Conservation (phyloP, 768 basidiomycete species). For the Psilocybe subaeruginosa region DNA sequence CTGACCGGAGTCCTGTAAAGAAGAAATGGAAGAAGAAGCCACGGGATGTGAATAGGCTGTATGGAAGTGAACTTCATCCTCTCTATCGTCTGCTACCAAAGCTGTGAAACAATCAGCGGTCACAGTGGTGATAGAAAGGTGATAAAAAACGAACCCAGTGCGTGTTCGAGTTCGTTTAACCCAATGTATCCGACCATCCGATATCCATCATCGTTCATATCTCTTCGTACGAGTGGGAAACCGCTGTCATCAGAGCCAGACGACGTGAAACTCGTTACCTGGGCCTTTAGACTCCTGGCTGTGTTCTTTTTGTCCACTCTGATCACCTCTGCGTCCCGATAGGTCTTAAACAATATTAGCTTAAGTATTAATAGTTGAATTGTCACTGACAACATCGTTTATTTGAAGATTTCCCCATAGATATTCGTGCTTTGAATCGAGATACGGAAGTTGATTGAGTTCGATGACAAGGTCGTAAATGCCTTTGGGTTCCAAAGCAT, state of each 20-base stretch:
- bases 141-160: constrained; percentile 61
- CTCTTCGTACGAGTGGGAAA: constrained; percentile 79
- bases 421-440: constrained; percentile 90
- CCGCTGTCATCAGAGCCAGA: constrained; percentile 77
- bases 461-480: constrained; percentile 98
- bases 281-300: constrained; percentile 71
- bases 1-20: constrained; percentile 48
- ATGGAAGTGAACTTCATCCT: constrained; percentile 70
- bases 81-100: constrained; percentile 74
- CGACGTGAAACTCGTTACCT: constrained; percentile 60
- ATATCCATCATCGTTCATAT: constrained; percentile 44
- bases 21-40: constrained; percentile 62
- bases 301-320: constrained; percentile 75
- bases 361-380: background rate
- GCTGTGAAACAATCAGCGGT: constrained; percentile 38
- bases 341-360: constrained; percentile 48
- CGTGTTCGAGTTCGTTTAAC: constrained; percentile 92
- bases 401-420: constrained; percentile 81
- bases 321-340: constrained; percentile 70
- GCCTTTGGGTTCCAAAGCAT: constrained; percentile 87
- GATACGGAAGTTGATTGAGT: constrained; percentile 87
- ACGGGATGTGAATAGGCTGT: constrained; percentile 42
- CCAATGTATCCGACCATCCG: constrained; percentile 92
- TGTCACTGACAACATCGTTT: constrained; percentile 71
- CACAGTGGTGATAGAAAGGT: constrained; percentile 7